These are phyloP conservation scores for Galerina marginata DNA, from an alignment of 768 basidiomycete genomes.

Conservation along the genomic window DNA sequence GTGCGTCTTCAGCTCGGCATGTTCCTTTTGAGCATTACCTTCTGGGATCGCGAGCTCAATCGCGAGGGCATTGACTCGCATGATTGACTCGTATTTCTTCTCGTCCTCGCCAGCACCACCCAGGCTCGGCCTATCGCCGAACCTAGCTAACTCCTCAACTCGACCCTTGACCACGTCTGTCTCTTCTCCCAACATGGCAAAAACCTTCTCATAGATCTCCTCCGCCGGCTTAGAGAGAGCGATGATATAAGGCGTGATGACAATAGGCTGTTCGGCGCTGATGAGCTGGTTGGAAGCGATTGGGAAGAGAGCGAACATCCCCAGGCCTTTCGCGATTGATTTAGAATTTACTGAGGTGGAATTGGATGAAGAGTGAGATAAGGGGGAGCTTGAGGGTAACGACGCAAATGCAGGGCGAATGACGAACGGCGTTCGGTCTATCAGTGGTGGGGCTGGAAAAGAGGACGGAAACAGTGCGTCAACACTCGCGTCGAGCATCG, in stretches of 20 bases:
- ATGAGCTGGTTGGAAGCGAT: conserved; percentile 30
- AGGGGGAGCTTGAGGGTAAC: neutral
- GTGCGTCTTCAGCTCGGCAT: conserved; percentile 34
- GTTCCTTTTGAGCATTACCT: neutral
- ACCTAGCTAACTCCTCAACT: too few species aligned
- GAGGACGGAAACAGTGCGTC: conserved; percentile 29
- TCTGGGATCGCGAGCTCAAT: conserved; percentile 35
- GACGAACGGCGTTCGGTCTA: conserved; percentile 4
- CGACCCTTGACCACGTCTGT: conserved; percentile 24
- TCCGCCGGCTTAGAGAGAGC: conserved; percentile 24
- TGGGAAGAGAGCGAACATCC: conserved; percentile 30
- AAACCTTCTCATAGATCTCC: conserved; percentile 31
- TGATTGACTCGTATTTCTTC: conserved; percentile 30
- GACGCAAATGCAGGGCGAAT: conserved; percentile 8
- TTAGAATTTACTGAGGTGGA: neutral
- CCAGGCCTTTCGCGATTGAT: conserved; percentile 22
- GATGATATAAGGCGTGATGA: conserved; percentile 39
- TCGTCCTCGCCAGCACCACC: conserved; percentile 8
- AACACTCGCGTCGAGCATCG: conserved; percentile 37
- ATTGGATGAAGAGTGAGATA: neutral
- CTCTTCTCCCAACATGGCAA: conserved; percentile 30
- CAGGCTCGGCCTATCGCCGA: conserved; percentile 1
- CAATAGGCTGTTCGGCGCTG: conserved; percentile 36
- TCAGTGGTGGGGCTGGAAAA: neutral
- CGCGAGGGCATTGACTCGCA: conserved; percentile 37